Conservation (phyloP, 768 basidiomycete genomes). For the Candolleomyces efflorescens region DNA sequence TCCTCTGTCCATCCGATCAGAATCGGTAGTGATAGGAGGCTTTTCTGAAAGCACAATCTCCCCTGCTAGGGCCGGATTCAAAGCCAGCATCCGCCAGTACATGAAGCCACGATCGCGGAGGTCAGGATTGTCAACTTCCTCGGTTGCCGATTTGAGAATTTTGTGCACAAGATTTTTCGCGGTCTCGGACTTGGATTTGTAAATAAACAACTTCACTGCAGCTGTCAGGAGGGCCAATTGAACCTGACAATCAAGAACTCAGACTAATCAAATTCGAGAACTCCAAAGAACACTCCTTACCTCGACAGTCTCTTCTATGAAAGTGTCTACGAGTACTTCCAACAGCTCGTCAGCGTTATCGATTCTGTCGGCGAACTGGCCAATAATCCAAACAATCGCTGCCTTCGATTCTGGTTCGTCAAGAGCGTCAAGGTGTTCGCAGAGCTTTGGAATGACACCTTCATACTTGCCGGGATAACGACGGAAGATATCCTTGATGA, state of each 20-base stretch:
- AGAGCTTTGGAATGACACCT: conserved; percentile 89
- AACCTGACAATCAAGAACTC: conserved; percentile 50
- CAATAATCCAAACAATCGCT: conserved; percentile 97
- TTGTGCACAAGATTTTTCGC: conserved; percentile 91
- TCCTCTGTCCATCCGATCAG: conserved; percentile 95
- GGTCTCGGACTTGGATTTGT: conserved; percentile 77
- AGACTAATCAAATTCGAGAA: not conserved
- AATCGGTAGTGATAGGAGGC: conserved; percentile 96
- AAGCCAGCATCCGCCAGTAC: conserved; percentile 97
- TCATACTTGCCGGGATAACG: conserved; percentile 97
- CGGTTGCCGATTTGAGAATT: conserved; percentile 94
- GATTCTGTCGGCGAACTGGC: conserved; percentile 93
- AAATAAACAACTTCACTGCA: conserved; percentile 92
- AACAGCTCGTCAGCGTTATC: conserved; percentile 94
- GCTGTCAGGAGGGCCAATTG: conserved; percentile 94
- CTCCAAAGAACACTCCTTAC: conserved; percentile 37
- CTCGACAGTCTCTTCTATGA: conserved; percentile 92
- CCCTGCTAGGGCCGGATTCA: conserved; percentile 83
- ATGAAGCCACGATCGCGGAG: conserved; percentile 96
- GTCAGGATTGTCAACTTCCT: conserved; percentile 98
- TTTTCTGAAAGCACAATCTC: conserved; percentile 92
- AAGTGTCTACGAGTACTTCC: conserved; percentile 86
- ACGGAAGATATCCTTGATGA: conserved; percentile 97
- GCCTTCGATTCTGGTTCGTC: conserved; percentile 98
- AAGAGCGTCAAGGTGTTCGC: conserved; percentile 85